Conservation (phyloP, 805 yeast genomes). For the Barnettozyma sp. region DNA sequence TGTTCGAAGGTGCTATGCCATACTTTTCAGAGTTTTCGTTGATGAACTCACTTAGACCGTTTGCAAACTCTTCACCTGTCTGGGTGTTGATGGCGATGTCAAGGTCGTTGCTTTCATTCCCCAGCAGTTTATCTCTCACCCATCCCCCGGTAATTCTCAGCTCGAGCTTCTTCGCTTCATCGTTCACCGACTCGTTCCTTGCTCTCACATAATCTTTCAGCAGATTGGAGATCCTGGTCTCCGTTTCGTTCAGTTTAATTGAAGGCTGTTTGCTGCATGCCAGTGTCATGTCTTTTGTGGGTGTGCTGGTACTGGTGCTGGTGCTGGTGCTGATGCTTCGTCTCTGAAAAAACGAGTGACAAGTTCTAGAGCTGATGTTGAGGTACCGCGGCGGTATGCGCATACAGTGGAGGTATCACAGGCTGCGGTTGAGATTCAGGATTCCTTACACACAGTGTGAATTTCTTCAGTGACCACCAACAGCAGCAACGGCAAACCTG, state of each 20-base stretch:
- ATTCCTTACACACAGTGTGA: neutral
- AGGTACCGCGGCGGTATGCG: too few species aligned
- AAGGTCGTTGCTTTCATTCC: slow-evolving; percentile 73
- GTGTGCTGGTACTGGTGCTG: too few species aligned
- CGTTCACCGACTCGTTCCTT: slow-evolving; percentile 3
- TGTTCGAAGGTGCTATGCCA: slow-evolving; percentile 31
- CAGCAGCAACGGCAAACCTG: too few species aligned
- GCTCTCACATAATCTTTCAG: slow-evolving; percentile 33
- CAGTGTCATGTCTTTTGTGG: too few species aligned
- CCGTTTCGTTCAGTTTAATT: slow-evolving; percentile 35
- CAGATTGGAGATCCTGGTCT: slow-evolving; percentile 33
- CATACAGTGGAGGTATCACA: too few species aligned
- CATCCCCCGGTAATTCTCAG: slow-evolving; percentile 94
- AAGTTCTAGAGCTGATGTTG: too few species aligned
- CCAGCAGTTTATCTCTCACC: slow-evolving; percentile 92
- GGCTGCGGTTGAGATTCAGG: neutral
- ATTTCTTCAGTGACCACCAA: neutral
- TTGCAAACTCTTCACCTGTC: slow-evolving; percentile 84
- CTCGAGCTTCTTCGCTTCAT: slow-evolving; percentile 31
- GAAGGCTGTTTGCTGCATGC: slow-evolving; percentile 10
- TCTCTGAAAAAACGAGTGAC: too few species aligned
- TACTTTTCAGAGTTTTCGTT: slow-evolving; percentile 27
- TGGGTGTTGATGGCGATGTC: slow-evolving; percentile 85
- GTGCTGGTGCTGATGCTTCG: too few species aligned
- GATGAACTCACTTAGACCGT: slow-evolving; percentile 47